Percentiles rank a stretch among this genome's conserved stretches.
Evolutionary conservation across 345 rosid genomes (phyloP).

Genomic region (Turnera subulata): DNA sequence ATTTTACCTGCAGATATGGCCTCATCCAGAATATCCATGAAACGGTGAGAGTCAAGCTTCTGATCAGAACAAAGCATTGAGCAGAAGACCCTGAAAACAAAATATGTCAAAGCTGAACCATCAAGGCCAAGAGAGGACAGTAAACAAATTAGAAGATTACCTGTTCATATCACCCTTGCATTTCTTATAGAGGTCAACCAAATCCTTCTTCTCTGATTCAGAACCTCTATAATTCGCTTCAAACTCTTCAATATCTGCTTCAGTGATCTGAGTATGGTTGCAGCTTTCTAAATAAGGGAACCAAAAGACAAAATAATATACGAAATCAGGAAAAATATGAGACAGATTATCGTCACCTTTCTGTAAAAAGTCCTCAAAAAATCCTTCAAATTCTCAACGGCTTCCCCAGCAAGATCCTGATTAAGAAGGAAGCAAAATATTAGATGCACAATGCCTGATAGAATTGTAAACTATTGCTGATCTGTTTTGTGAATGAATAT

Average conservation of each 20-base stretch:
- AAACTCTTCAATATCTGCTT: slow-evolving; percentile 80
- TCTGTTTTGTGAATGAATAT: neutral
- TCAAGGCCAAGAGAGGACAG: neutral
- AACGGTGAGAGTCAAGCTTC: slow-evolving; percentile 87
- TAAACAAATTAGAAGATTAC: slow-evolving; percentile 25
- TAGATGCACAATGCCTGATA: neutral
- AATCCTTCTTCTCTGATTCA: slow-evolving; percentile 82
- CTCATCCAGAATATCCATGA: slow-evolving; percentile 68
- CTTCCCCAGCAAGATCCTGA: slow-evolving; percentile 84
- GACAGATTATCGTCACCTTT: slow-evolving; percentile 41
- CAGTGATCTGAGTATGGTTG: slow-evolving; percentile 39
- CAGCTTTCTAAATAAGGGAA: neutral
- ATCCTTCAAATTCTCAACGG: slow-evolving; percentile 62
- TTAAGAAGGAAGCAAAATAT: slow-evolving; percentile 15
- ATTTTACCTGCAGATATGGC: slow-evolving; percentile 61
- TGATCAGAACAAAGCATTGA: slow-evolving; percentile 91
- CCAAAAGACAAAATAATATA: neutral
- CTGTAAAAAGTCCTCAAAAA: slow-evolving; percentile 70
- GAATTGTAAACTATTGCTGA: neutral
- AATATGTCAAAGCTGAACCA: slow-evolving; percentile 3
- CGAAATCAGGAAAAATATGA: slow-evolving; percentile 1
- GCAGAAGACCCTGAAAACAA: slow-evolving; percentile 62
- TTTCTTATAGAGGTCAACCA: slow-evolving; percentile 62
- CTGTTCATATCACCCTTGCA: slow-evolving; percentile 76
- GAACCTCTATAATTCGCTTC: slow-evolving; percentile 88